Base-by-base conservation (phyloP, 2,329 filamentous ascomycete genomes). In the Xylariaceae sp. region DNA sequence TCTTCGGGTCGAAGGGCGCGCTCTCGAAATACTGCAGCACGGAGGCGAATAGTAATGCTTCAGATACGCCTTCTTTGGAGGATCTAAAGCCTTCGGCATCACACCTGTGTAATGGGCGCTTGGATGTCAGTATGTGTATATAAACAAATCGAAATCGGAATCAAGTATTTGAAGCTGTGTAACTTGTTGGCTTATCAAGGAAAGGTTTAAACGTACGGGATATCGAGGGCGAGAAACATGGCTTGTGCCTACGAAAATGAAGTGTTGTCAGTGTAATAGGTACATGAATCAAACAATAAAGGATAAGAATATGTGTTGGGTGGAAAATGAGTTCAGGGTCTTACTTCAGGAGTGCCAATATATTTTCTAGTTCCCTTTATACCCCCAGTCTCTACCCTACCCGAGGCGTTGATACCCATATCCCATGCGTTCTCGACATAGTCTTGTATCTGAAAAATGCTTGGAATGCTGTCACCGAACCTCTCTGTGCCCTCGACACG, bases 291-390 rank as follows among this genome's bases (percentile, higher is more conserved):
- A 1, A 14, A 16, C 7, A 19, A 12, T 2, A 48, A 14, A 14
- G 11, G 39, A 21, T 8, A 21, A 21, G 17, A 6, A 28, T 6
- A 21, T 7, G n/a, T 3, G 16, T 26, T 29, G 14, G 36, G 17
- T 14, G 14, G 3, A 21, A 34, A 14, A 29, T 2, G n/a, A 41
- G 4, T 37, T 2, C n/a, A 41, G 41, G 39, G 8, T 61, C 71
- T 64, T 78, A 91, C 90, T 79, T 98, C 94, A 7, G 91, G 87
- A 1, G 94, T 97, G 14, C 94, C 94, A 65, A 98, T 98, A 70
- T 95, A 98, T 73, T 97, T 98, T 58, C 95, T 85, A 0, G 93
- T 96, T n/a, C 88, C 88, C 62, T 80, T 85, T 62, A 98, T 90
- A 1, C 92, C 92, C 2, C 94, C 94, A 0, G 93, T 97, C 74